Evolutionary conservation across 495 filamentous ascomycete species (phyloP).

Genomic region (Hypoxylon lenormandii): DNA sequence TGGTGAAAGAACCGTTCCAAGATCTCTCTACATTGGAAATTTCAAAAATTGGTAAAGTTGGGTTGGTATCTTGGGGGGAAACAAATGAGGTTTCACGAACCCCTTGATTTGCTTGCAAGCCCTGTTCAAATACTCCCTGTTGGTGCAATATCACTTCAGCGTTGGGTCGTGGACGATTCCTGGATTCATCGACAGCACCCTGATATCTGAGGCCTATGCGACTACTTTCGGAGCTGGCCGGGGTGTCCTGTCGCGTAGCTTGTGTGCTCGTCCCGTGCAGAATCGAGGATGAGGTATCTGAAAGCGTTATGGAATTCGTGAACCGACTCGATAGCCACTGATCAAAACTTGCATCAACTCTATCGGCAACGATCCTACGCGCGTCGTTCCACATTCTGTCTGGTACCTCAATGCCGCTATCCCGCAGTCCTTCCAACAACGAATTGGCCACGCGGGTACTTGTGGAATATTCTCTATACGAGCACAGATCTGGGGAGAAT

Average conservation of each 20-base stretch:
- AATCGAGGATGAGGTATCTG: not conserved
- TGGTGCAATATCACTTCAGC: not conserved
- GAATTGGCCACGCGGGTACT: not conserved
- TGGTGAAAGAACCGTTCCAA: not conserved
- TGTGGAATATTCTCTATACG: constrained; percentile 22
- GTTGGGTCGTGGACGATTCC: too few relatives aligned
- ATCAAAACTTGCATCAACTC: constrained; percentile 5
- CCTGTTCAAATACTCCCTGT: not conserved
- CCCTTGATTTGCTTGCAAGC: not conserved
- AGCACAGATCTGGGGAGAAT: constrained; percentile 33
- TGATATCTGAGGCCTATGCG: not conserved
- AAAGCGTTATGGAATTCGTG: not conserved
- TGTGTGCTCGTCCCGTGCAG: not conserved
- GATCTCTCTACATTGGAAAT: not conserved
- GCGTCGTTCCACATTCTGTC: not conserved
- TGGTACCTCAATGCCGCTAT: not conserved
- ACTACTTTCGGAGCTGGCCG: not conserved
- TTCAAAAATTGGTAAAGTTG: not conserved
- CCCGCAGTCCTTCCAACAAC: constrained; percentile 1
- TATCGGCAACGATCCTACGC: constrained; percentile 1
- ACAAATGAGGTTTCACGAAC: not conserved
- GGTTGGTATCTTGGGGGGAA: not conserved
- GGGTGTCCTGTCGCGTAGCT: not conserved
- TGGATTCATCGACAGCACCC: not conserved
- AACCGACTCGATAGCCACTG: constrained; percentile 2